Evolutionary conservation across 768 basidiomycete genomes (phyloP).

Genomic region (Leccinum broughii): DNA sequence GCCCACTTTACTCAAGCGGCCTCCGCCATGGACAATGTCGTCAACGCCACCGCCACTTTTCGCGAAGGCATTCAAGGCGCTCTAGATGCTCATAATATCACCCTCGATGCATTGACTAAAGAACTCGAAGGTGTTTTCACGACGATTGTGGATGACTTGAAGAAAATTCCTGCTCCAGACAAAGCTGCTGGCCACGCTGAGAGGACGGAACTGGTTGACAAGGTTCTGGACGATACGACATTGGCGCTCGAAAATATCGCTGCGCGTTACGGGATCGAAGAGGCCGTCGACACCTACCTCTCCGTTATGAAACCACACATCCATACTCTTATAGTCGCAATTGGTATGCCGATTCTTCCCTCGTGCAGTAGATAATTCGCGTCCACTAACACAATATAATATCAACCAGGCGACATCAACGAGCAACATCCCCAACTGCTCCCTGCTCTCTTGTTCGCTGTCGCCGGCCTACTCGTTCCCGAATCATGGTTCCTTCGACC

Average conservation of each 20-base stretch:
- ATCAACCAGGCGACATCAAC: constrained; percentile 12
- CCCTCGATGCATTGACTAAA: constrained; percentile 5
- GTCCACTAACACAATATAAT: background rate
- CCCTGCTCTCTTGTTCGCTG: constrained; percentile 1
- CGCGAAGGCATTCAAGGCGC: constrained; percentile 9
- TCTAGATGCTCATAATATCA: constrained; percentile 7
- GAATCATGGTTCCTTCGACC: constrained; percentile 18
- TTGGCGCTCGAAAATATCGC: constrained; percentile 6
- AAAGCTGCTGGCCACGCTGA: constrained; percentile 7
- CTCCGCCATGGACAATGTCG: constrained; percentile 10
- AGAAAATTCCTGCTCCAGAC: background rate
- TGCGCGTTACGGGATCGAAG: constrained; percentile 7
- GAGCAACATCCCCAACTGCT: constrained; percentile 13
- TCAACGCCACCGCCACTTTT: constrained; percentile 13
- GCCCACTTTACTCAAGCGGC: constrained; percentile 6
- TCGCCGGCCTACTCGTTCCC: constrained; percentile 10
- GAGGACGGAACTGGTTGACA: constrained; percentile 7
- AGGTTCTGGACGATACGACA: constrained; percentile 5
- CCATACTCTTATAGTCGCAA: constrained; percentile 4
- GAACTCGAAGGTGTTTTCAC: constrained; percentile 18
- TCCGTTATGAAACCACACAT: constrained; percentile 8
- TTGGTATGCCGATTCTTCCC: constrained; percentile 7
- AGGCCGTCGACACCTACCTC: constrained; percentile 4
- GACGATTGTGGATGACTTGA: constrained; percentile 1
- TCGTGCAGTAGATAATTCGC: background rate